These are phyloP conservation scores for Sophora flavescens DNA, from an alignment of 306 rosid species.

Conservation along the genomic window DNA sequence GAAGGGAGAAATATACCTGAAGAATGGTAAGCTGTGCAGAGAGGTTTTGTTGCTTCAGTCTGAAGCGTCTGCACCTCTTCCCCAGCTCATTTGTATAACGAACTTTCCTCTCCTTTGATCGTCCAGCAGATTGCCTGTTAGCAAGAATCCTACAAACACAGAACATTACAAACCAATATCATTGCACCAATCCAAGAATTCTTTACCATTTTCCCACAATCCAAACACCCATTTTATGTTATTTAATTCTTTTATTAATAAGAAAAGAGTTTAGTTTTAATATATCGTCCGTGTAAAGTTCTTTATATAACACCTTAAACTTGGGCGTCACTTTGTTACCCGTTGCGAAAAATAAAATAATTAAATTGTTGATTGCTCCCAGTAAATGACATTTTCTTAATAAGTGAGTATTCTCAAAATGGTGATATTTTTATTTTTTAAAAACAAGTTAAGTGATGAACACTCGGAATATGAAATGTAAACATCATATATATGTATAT, in stretches of 20 bases:
- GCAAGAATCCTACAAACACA: conserved; percentile 77
- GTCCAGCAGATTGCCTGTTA: conserved; percentile 94
- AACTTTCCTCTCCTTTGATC: conserved; percentile 95
- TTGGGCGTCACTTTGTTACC: too few species aligned
- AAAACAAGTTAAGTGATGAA: too few species aligned
- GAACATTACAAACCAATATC: not conserved
- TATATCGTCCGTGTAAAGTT: too few species aligned
- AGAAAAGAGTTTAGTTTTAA: not conserved
- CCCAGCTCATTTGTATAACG: conserved; percentile 90
- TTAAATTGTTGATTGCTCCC: too few species aligned
- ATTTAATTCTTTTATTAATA: not conserved
- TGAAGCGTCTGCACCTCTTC: conserved; percentile 98
- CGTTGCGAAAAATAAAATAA: too few species aligned
- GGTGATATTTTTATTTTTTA: too few species aligned
- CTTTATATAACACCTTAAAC: too few species aligned
- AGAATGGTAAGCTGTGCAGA: conserved; percentile 90
- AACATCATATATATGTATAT: too few species aligned
- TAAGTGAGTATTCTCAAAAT: too few species aligned
- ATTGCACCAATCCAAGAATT: conserved; percentile 22
- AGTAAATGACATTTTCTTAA: too few species aligned
- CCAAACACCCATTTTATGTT: not conserved
- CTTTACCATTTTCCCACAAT: not conserved
- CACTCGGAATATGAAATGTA: too few species aligned
- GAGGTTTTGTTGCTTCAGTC: conserved; percentile 93
- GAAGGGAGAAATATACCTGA: conserved; percentile 72